phyloP scores from a whole-genome alignment of 2,329 filamentous ascomycete genomes.

The Neofusicoccum ribis region DNA sequence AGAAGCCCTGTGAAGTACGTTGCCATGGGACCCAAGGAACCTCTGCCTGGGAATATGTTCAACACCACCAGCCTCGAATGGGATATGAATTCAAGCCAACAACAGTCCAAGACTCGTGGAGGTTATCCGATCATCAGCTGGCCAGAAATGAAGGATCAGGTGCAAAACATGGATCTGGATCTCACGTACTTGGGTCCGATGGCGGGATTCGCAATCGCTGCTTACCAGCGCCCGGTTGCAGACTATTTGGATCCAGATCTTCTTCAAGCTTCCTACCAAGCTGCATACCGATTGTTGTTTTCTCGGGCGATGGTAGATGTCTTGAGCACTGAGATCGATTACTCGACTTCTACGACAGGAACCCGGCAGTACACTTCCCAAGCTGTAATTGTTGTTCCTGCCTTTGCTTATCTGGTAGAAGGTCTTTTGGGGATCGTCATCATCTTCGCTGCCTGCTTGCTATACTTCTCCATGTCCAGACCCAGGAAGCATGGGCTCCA shows the following conservation, averaged over 20 bases:
- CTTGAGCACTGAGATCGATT: conserved; percentile 24
- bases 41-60: conserved; percentile 31
- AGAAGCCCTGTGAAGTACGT: background rate
- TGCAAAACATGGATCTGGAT: conserved; percentile 26
- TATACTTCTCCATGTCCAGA: conserved; percentile 28
- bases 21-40: background rate
- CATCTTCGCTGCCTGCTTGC: conserved; percentile 26
- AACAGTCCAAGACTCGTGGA: conserved; percentile 13
- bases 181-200: conserved; percentile 32
- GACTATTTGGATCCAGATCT: conserved; percentile 37
- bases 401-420: conserved; percentile 41
- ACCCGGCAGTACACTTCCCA: conserved; percentile 26
- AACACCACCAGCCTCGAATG: conserved; percentile 43
- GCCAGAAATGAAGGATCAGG: conserved; percentile 24
- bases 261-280: conserved; percentile 35
- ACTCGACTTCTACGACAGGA: conserved; percentile 22
- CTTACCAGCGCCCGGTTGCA: conserved; percentile 26
- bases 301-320: conserved; percentile 37
- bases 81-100: conserved; percentile 11
- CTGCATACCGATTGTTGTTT: conserved; percentile 44
- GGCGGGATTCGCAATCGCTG: conserved; percentile 41
- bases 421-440: conserved; percentile 33
- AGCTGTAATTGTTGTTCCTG: conserved; percentile 39
- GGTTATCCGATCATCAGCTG: conserved; percentile 25
- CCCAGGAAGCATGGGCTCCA: conserved; percentile 37